Percentiles rank a stretch among this genome's conserved stretches.
Evolutionary conservation across 73 alveolate species (phyloP).

Genomic region (Uronychia setigera): DNA sequence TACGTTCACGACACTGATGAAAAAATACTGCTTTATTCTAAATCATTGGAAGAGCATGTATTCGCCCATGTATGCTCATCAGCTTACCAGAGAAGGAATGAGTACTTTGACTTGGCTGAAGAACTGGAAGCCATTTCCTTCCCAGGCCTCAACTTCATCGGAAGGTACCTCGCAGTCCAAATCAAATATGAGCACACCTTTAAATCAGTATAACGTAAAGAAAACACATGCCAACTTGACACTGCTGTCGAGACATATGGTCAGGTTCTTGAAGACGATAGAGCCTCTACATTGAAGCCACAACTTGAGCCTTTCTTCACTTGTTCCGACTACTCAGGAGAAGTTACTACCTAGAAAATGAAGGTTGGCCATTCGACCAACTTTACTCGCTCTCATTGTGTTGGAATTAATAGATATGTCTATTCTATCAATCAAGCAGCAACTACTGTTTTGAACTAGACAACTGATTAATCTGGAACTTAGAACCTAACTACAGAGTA

Average conservation of each 20-base stretch:
- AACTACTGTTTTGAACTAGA: background rate
- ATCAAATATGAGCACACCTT: background rate
- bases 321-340: background rate
- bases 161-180: background rate
- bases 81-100: background rate
- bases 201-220: background rate
- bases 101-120: background rate
- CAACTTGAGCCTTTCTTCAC: background rate
- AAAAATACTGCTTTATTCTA: slow-evolving; percentile 3
- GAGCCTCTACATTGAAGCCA: background rate
- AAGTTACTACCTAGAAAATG: background rate
- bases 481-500: background rate
- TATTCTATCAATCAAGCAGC: background rate
- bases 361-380: background rate
- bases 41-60: slow-evolving; percentile 35
- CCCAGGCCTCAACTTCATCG: background rate
- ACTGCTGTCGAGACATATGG: slow-evolving; percentile 41
- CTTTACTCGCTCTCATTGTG: background rate
- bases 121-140: background rate
- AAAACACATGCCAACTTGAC: slow-evolving; percentile 9
- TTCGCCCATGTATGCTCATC: slow-evolving; percentile 15
- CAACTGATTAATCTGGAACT: background rate
- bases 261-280: slow-evolving; percentile 2
- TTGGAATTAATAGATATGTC: background rate
- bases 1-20: background rate